These are phyloP conservation scores for Lachnum nothofagi DNA, from an alignment of 2,329 filamentous ascomycete species.

Conservation along the genomic window DNA sequence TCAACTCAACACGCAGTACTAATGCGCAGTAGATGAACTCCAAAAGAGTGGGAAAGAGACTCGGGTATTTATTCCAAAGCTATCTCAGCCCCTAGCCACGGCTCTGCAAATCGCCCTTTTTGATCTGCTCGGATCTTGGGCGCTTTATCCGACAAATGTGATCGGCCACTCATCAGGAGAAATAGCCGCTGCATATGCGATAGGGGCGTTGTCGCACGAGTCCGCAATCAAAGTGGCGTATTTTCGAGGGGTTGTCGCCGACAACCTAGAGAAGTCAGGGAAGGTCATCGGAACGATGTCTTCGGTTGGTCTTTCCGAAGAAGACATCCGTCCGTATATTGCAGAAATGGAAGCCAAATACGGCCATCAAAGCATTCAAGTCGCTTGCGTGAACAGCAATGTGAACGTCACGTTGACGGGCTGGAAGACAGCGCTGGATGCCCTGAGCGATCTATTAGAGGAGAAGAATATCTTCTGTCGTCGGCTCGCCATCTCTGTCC, in stretches of 20 bases:
- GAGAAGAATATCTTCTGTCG: conserved; percentile 18
- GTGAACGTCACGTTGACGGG: conserved; percentile 22
- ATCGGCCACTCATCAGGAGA: conserved; percentile 44
- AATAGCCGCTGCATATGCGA: conserved; percentile 42
- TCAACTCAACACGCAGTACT: conserved; percentile 27
- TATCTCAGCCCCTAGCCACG: conserved; percentile 40
- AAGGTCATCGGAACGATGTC: conserved; percentile 43
- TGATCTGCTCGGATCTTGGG: conserved; percentile 35
- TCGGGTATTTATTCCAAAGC: conserved; percentile 33
- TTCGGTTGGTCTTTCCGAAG: conserved; percentile 38
- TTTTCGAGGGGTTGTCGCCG: conserved; percentile 30
- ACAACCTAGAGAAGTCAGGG: conserved; percentile 13
- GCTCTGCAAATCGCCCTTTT: conserved; percentile 43
- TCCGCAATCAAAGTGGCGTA: conserved; percentile 43
- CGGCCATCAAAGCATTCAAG: conserved; percentile 23
- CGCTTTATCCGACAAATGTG: conserved; percentile 35
- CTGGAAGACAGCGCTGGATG: conserved; percentile 10
- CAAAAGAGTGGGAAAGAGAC: conserved; percentile 30
- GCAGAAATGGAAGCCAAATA: conserved; percentile 11
- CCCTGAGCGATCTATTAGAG: conserved; percentile 20
- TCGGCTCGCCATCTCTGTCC: conserved; percentile 20
- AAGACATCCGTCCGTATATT: conserved; percentile 33
- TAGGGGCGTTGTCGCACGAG: conserved; percentile 30
- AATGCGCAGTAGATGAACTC: conserved; percentile 31
- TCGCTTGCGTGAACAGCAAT: conserved; percentile 30